Base-by-base conservation (phyloP, 2,329 filamentous ascomycete genomes). In the Chrysoporthe cubensis region DNA sequence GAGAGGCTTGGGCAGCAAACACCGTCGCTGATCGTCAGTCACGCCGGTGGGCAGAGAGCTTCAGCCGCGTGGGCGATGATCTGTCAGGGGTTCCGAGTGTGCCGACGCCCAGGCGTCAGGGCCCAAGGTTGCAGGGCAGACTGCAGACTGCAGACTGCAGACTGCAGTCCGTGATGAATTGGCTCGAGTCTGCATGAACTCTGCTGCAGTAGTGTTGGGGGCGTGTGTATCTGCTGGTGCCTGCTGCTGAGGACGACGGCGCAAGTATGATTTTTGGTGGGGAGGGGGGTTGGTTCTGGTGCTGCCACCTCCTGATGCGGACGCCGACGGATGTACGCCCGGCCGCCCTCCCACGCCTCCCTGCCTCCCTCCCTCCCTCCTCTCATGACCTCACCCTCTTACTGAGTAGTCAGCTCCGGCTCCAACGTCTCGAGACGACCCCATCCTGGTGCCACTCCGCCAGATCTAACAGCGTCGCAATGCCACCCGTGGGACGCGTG, bases 191-290 rank as follows among this genome's bases (percentile, higher is more conserved):
- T 57, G 54, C 54, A 57, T 57, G 32, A 57, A 57, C 54, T 57
- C 16, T 57, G 54, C 32, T 57, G 54, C 54, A 57, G 54, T 57
- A 57, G 54, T 57, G 54, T 57, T 57, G 54, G 54, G 54, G 54
- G 54, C 54, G 54, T 40, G 54, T 57, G 54, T 57, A 54, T 54
- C 50, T 32, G 50, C 21, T 32, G 50, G 50, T 32, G 50, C 50
- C 50, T 54, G 50, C 26, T 26, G 48, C 48, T 32, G 26, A 26
- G 26, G 26, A 26, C 26, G 26, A 26, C 26, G 26, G 26, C 26
- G 26, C 26, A 26, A 26, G 26, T 26, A 26, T 26, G 26, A 26
- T 40, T 40, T 40, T 40, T 40, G 26, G 46, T 2, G 46, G 44
- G 5, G 18, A 18, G 11, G 44, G 16, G 44, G 44, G 7, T 32